Base-by-base conservation (phyloP, 2,329 filamentous ascomycete species). In the Aspergillus sp. region DNA sequence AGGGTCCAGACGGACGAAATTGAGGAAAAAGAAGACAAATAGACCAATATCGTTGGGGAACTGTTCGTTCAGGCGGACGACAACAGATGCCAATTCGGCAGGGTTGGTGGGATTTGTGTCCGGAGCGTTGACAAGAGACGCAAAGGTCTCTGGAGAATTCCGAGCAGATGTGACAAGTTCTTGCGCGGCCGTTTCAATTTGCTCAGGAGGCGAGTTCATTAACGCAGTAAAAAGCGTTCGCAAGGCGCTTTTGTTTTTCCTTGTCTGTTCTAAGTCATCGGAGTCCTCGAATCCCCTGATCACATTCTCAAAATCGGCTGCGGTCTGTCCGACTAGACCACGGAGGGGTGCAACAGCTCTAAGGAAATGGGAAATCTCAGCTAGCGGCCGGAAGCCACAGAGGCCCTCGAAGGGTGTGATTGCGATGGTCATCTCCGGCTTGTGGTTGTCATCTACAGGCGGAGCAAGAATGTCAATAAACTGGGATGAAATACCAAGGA, bases 351-450 rank as follows among this genome's bases (percentile, higher is more conserved):
- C 80, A 4, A 91, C 82, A 5, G 80, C 83, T 49, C 86, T 78
- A 33, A 96, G 81, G 74, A 98, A 98, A 73, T 96, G 90, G 0
- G 86, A 82, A 61, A 98, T 95, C 77, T 99, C 93, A 5, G 79
- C 81, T 20, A 97, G 80, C 0, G 95, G 95, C 9, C 95, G 86
- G 81, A 99, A 99, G 34, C 95, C 95, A 69, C 95, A 99, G 34
- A 99, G 84, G 0, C 95, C 95, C 73, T 98, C 93, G 65, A 99
- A 99, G 0, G 91, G 89, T 1, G 95, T 98, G 68, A 99, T 89
- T 61, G 95, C 95, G 74, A 99, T 96, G 61, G 95, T 93, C 95
- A 99, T 99, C 78, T 99, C 95, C 34, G 95, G 95, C 79, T 99
- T 99, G 82, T 99, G 95, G 79, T 99, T 99, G 80, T 98, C 93